phyloP scores from a whole-genome alignment of 495 filamentous ascomycete species.

The Talaromyces liani region DNA sequence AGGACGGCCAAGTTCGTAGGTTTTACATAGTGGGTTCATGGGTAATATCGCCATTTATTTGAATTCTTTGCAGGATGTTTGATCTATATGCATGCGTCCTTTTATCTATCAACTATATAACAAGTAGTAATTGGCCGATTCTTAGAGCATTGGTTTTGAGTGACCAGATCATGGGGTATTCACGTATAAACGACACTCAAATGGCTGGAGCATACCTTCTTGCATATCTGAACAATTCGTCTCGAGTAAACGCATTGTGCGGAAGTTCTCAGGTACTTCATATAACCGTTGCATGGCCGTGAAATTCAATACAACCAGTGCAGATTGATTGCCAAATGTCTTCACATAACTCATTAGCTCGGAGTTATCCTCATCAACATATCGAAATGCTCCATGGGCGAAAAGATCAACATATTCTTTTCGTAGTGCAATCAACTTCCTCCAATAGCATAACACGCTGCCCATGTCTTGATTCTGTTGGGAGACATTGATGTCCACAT shows the following conservation, averaged over 20 bases:
- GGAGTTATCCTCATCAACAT: slow-evolving; percentile 3
- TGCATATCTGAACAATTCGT: slow-evolving; percentile 4
- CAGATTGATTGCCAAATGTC: slow-evolving; percentile 5
- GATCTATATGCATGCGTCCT: background rate
- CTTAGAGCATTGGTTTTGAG: background rate
- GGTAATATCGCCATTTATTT: background rate
- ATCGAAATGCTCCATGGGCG: slow-evolving; percentile 1
- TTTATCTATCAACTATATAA: slow-evolving; percentile 4
- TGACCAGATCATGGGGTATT: background rate
- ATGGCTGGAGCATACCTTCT: slow-evolving; percentile 3
- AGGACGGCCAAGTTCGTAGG: background rate
- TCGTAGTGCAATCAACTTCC: slow-evolving; percentile 21
- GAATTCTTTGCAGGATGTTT: background rate
- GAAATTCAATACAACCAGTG: slow-evolving; percentile 3
- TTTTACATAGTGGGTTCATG: background rate
- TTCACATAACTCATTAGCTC: slow-evolving; percentile 3
- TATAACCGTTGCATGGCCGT: slow-evolving; percentile 5
- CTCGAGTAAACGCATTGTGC: background rate
- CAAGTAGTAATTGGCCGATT: slow-evolving; percentile 1
- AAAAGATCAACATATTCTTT: slow-evolving; percentile 4
- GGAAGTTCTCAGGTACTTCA: slow-evolving; percentile 2
- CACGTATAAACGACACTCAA: slow-evolving; percentile 7
- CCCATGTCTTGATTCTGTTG: slow-evolving; percentile 23
- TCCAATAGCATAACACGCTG: slow-evolving; percentile 42
- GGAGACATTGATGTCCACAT: slow-evolving; percentile 29